A percentile compares a stretch with the other conserved stretches of the same genome.
Evolutionary conservation across 805 yeast species (phyloP).

Genomic region (Cyberlindnera mycetangii): DNA sequence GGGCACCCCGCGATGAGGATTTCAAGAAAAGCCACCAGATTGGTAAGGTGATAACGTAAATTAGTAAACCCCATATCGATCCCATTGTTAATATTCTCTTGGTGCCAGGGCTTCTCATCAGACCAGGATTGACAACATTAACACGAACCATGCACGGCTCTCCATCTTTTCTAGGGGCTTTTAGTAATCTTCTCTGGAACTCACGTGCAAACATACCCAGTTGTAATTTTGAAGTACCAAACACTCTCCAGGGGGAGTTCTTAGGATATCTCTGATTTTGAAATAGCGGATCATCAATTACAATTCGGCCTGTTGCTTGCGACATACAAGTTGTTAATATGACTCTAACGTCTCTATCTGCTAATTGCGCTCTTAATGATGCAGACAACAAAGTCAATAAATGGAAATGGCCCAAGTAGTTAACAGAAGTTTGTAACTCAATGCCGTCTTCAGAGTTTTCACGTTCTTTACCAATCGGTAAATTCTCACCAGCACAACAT

Average conservation of each 20-base stretch:
- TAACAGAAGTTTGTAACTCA: slow-evolving; percentile 80
- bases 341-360: slow-evolving; percentile 90
- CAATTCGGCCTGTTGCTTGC: slow-evolving; percentile 69
- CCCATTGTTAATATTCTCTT: slow-evolving; percentile 80
- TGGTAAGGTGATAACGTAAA: slow-evolving; percentile 74
- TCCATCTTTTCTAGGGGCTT: slow-evolving; percentile 64
- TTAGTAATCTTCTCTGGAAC: slow-evolving; percentile 62
- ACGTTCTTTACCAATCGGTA: slow-evolving; percentile 68
- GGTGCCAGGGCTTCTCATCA: slow-evolving; percentile 85
- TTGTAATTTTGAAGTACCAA: slow-evolving; percentile 79
- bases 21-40: slow-evolving; percentile 79
- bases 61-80: slow-evolving; percentile 54
- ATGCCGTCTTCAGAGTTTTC: slow-evolving; percentile 75
- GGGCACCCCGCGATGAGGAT: slow-evolving; percentile 75
- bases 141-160: slow-evolving; percentile 68
- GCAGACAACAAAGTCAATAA: slow-evolving; percentile 79
- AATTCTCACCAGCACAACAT: slow-evolving; percentile 80
- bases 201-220: slow-evolving; percentile 75
- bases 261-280: slow-evolving; percentile 54
- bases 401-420: slow-evolving; percentile 80
- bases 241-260: slow-evolving; percentile 66
- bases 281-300: slow-evolving; percentile 63
- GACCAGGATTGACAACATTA: slow-evolving; percentile 84
- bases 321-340: slow-evolving; percentile 75
- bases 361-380: slow-evolving; percentile 81